Conservation (phyloP, 2,329 filamentous ascomycete species). For the Colletotrichum tropicicola region DNA sequence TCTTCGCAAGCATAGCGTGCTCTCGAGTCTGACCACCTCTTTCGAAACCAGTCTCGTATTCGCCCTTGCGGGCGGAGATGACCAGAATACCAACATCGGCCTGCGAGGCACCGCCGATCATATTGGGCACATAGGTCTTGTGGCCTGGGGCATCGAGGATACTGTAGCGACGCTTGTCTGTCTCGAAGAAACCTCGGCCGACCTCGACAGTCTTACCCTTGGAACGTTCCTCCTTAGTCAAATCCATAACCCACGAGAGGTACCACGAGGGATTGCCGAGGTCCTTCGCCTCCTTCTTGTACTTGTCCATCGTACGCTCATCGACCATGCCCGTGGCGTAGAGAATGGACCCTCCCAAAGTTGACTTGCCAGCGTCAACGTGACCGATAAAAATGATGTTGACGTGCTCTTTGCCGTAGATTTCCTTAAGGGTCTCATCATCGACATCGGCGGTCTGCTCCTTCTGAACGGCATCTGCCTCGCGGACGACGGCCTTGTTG, state of each 20-base stretch:
- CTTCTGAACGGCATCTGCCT: conserved; percentile 85
- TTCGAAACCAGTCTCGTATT: conserved; percentile 99
- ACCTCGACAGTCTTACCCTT: conserved; percentile 99
- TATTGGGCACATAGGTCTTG: conserved; percentile 97
- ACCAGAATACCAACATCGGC: conserved; percentile 95
- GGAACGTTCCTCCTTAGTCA: conserved; percentile 94
- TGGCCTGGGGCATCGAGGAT: conserved; percentile 97
- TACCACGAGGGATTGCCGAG: conserved; percentile 98
- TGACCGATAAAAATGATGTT: conserved; percentile 99
- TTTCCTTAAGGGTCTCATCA: conserved; percentile 83
- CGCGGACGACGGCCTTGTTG: conserved; percentile 62
- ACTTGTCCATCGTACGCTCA: conserved; percentile 97
- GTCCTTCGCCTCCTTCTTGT: conserved; percentile 96
- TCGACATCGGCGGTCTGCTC: conserved; percentile 81
- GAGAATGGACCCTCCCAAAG: conserved; percentile 90
- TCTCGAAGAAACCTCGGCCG: conserved; percentile 95
- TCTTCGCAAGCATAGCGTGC: conserved; percentile 97
- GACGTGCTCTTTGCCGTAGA: conserved; percentile 92
- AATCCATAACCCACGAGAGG: conserved; percentile 95
- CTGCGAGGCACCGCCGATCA: conserved; percentile 96
- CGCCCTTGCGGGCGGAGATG: conserved; percentile 95
- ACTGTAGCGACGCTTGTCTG: conserved; percentile 93
- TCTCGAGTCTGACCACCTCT: conserved; percentile 95
- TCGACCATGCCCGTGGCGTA: conserved; percentile 99
- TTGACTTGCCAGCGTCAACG: conserved; percentile 98